These are phyloP conservation scores for Penicillium fuscoglaucum DNA, from an alignment of 2,329 filamentous ascomycete species.

Conservation along the genomic window DNA sequence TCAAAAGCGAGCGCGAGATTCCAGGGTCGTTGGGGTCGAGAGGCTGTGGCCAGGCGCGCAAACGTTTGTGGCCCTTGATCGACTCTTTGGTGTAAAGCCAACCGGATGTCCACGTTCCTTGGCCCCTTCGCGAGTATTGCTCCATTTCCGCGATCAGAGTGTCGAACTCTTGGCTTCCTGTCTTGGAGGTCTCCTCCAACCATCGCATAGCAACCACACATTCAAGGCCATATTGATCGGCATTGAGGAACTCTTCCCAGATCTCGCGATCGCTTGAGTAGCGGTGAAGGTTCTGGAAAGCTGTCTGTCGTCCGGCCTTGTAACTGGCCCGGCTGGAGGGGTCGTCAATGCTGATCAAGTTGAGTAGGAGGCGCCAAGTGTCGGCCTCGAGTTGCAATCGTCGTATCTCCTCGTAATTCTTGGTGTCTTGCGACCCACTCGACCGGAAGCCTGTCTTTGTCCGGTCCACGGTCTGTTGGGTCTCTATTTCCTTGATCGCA, in stretches of 20 bases:
- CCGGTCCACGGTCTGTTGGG: conserved; percentile 42
- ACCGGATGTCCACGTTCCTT: conserved; percentile 77
- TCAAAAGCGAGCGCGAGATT: conserved; percentile 58
- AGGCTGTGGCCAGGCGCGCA: conserved; percentile 66
- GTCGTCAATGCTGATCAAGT: conserved; percentile 71
- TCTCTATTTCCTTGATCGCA: conserved; percentile 48
- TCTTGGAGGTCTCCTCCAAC: conserved; percentile 74
- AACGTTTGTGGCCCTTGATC: conserved; percentile 85
- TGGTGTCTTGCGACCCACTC: conserved; percentile 27
- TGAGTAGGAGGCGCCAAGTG: conserved; percentile 82
- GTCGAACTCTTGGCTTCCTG: conserved; percentile 68
- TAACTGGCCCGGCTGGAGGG: conserved; percentile 45
- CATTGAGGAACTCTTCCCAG: conserved; percentile 72
- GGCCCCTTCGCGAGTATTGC: conserved; percentile 70
- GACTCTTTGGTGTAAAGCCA: conserved; percentile 89
- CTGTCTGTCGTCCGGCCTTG: conserved; percentile 42
- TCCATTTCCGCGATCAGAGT: conserved; percentile 74
- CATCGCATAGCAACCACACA: conserved; percentile 79
- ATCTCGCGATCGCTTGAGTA: conserved; percentile 63
- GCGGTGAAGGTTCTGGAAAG: conserved; percentile 48
- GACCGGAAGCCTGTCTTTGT: conserved; percentile 35
- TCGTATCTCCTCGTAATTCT: conserved; percentile 42
- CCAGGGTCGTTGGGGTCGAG: conserved; percentile 63
- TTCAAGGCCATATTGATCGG: conserved; percentile 73
- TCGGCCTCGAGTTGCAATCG: conserved; percentile 80